phyloP scores from a whole-genome alignment of 2,329 filamentous ascomycete species.

The Fusarium burgessii region DNA sequence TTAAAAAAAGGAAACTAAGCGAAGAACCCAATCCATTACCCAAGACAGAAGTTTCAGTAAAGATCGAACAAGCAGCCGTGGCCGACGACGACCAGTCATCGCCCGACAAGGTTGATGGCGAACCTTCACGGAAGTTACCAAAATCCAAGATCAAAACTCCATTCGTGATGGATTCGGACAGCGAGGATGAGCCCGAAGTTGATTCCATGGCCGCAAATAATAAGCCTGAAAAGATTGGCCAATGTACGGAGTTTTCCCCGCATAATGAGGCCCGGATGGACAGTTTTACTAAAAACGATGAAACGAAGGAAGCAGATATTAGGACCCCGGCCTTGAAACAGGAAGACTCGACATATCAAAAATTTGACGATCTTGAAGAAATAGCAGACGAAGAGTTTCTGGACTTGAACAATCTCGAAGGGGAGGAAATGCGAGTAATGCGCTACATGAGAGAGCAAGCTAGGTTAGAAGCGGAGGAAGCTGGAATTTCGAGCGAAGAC shows the following conservation, averaged over 20 bases:
- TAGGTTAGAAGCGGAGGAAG: slow-evolving; percentile 70
- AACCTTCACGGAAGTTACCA: slow-evolving; percentile 28
- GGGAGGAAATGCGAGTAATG: slow-evolving; percentile 74
- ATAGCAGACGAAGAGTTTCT: slow-evolving; percentile 67
- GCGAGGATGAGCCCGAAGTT: slow-evolving; percentile 54
- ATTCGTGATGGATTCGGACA: slow-evolving; percentile 78
- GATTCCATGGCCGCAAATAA: slow-evolving; percentile 8
- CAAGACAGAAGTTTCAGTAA: slow-evolving; percentile 1
- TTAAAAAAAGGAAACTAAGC: slow-evolving; percentile 49
- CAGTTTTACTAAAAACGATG: slow-evolving; percentile 40
- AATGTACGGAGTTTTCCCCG: slow-evolving; percentile 43
- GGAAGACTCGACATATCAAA: slow-evolving; percentile 48
- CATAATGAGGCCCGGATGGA: slow-evolving; percentile 36
- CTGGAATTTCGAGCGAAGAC: slow-evolving; percentile 55
- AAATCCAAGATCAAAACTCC: slow-evolving; percentile 56
- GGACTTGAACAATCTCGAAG: slow-evolving; percentile 62
- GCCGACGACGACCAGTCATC: slow-evolving; percentile 48
- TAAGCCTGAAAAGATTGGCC: slow-evolving; percentile 16
- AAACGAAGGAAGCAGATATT: slow-evolving; percentile 31
- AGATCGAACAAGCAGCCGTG: slow-evolving; percentile 11
- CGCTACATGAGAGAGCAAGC: slow-evolving; percentile 83
- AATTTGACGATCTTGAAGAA: slow-evolving; percentile 53
- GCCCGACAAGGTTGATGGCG: slow-evolving; percentile 51
- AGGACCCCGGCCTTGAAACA: slow-evolving; percentile 43
- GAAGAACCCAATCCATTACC: slow-evolving; percentile 30